Evolutionary conservation across 2,329 filamentous ascomycete species (phyloP).

Genomic region (Neobulgaria alba): DNA sequence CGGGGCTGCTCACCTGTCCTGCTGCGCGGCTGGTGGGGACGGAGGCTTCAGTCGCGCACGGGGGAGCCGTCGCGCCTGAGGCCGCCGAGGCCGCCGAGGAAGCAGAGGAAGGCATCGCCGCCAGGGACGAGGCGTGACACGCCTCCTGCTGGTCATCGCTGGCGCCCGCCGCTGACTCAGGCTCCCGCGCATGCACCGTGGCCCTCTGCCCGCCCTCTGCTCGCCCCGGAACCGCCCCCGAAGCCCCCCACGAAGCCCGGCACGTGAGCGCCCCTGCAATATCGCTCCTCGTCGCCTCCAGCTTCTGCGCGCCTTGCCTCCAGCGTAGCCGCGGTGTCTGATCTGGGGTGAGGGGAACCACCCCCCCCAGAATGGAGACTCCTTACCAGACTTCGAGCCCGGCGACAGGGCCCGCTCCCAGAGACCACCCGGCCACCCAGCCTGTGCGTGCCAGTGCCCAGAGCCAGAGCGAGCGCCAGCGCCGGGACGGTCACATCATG

Average conservation of each 20-base stretch:
- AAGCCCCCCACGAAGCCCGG: too few species aligned
- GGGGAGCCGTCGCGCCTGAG: not conserved
- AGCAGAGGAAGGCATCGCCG: not conserved
- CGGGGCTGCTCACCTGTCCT: constrained; percentile 7
- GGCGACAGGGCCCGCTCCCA: too few species aligned
- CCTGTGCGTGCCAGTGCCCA: too few species aligned
- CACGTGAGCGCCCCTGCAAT: constrained; percentile 6
- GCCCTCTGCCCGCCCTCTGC: not conserved
- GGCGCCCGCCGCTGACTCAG: not conserved
- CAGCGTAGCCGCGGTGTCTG: too few species aligned
- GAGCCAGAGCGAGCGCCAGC: too few species aligned
- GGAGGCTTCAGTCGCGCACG: not conserved
- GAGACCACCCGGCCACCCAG: too few species aligned
- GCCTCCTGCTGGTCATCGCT: not conserved
- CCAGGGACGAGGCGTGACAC: not conserved
- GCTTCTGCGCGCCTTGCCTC: too few species aligned
- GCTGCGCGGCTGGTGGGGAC: not conserved
- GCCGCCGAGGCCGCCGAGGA: not conserved
- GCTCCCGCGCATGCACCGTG: not conserved
- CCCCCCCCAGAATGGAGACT: too few species aligned
- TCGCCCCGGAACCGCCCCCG: too few species aligned
- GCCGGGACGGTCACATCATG: constrained; percentile 17
- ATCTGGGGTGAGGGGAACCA: constrained; percentile 11
- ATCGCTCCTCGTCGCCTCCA: too few species aligned
- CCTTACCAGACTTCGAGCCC: constrained; percentile 4